phyloP scores from a whole-genome alignment of 2,329 filamentous ascomycete genomes.

The Cytospora mali region DNA sequence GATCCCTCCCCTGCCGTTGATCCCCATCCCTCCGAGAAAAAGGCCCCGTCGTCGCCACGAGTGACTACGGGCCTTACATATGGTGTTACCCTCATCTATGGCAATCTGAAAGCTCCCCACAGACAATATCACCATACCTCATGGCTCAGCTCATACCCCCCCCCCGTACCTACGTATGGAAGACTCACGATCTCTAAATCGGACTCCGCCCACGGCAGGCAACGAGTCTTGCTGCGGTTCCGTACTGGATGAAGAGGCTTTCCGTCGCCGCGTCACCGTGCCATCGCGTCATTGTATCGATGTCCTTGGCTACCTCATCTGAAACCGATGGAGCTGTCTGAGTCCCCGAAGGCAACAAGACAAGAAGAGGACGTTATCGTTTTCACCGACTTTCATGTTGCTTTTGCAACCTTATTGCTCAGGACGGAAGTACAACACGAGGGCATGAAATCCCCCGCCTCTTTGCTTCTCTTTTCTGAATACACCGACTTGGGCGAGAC shows the following conservation, averaged over 20 bases:
- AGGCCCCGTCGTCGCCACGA: slow-evolving; percentile 13
- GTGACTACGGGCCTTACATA: background rate
- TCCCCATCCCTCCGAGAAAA: background rate
- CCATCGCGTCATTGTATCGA: too few species aligned
- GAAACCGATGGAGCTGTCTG: background rate
- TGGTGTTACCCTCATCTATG: slow-evolving; percentile 9
- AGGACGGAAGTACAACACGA: background rate
- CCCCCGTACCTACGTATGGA: too few species aligned
- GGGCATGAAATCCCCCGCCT: background rate
- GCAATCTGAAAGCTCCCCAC: slow-evolving; percentile 24
- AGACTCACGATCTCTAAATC: background rate
- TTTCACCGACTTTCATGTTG: slow-evolving; percentile 6
- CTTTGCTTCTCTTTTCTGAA: background rate
- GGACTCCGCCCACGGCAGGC: background rate
- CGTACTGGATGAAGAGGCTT: background rate
- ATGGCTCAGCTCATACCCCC: slow-evolving; percentile 18
- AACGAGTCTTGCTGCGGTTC: background rate
- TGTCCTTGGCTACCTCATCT: background rate
- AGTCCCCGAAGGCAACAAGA: slow-evolving; percentile 8
- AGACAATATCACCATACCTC: slow-evolving; percentile 23
- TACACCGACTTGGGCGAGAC: background rate
- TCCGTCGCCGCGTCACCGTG: background rate
- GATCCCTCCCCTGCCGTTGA: background rate
- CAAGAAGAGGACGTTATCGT: background rate
- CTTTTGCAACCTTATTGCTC: slow-evolving; percentile 5